Evolutionary conservation across 345 rosid genomes (phyloP), one percentile per base, ranked within the genome.

Genomic region (Camelina neglecta): DNA sequence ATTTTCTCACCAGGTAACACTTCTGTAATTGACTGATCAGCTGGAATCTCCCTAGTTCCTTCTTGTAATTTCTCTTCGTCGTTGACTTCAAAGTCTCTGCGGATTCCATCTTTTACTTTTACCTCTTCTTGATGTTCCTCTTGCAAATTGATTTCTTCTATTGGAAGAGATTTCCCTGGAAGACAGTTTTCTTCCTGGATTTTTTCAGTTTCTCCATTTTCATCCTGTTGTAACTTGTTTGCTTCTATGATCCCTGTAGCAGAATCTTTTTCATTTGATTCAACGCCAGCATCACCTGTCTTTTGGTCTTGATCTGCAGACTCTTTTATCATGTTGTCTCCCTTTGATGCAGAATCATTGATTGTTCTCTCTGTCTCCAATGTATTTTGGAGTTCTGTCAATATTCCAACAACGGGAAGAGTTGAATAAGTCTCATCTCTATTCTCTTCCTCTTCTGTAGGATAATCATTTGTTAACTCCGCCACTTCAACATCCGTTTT

Each of bases 1-100:
- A 59, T 42, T 65, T 69, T 77, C 72, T 66, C 85, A 15, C 51
- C 60, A 42, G 53, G 42, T 82, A 79, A 60, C 65, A 77, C 76
- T 47, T 62, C 65, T 48, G 58, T 64, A 42, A 60, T 64, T 49
- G 73, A 69, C 63, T 36, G 78, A 20, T 64, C 73, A 35, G 49
- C 71, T 7, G 71, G 67, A 79, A 58, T 60, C 38, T 50, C 67
- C 20, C 13, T 58, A 38, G 60, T 47, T 51, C 65, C 67, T 51
- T 72, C 70, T 39, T 64, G 75, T 50, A 54, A 24, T 54, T 35
- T 54, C 57, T 55, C 55, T 58, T 57, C 39, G 13, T 18, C 62
- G 11, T 5, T 45, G 12, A 62, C 44, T 18, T 69, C 60, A 56
- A 35, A 29, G 10, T 39, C 81, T 41, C 55, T 71, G 47, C 42